Conservation (phyloP, 2,329 filamentous ascomycete genomes). For the Diaporthe citriasiana region DNA sequence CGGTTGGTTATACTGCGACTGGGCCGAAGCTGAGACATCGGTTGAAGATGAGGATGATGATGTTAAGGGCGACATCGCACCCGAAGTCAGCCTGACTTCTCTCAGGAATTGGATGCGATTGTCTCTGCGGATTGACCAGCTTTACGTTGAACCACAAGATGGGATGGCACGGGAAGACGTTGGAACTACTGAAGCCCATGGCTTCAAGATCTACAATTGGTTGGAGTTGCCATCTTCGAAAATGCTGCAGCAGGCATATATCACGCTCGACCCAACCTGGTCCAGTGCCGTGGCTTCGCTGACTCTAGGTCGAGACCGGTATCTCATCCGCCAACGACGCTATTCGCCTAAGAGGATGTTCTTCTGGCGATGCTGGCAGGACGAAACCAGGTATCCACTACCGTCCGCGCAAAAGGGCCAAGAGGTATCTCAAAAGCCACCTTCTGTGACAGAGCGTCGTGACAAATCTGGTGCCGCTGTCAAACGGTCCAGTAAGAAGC, state of each 20-base stretch:
- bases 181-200: not conserved
- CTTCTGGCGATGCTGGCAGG: conserved; percentile 37
- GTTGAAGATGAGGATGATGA: not conserved
- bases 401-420: not conserved
- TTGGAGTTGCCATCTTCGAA: conserved; percentile 5
- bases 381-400: not conserved
- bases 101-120: not conserved
- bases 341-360: not conserved
- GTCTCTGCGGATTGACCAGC: not conserved
- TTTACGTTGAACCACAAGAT: not conserved
- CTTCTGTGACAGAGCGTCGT: not conserved
- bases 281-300: conserved; percentile 31
- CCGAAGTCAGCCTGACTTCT: not conserved
- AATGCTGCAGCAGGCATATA: not conserved
- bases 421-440: not conserved
- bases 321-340: not conserved
- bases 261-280: not conserved
- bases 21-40: not conserved
- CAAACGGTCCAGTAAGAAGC: conserved; percentile 24
- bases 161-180: too few species aligned
- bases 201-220: conserved; percentile 9
- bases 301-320: conserved; percentile 16
- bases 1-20: conserved; percentile 19
- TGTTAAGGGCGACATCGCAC: not conserved
- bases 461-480: not conserved